Evolutionary conservation across 2,329 filamentous ascomycete genomes (phyloP).

Genomic region (Bipolaris cookei): DNA sequence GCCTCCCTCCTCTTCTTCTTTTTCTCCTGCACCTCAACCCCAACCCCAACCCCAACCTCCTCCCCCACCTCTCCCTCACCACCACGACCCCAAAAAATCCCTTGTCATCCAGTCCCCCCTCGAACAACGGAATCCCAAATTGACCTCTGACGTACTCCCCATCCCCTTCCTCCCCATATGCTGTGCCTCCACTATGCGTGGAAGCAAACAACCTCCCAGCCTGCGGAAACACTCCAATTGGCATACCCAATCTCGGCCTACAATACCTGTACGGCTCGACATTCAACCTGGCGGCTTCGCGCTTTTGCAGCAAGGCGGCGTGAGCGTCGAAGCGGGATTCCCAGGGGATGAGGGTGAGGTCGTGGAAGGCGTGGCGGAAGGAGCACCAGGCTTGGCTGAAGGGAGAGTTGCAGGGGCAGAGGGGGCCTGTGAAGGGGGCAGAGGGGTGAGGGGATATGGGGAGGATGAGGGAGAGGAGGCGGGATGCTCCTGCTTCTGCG

Average conservation of each 20-base stretch:
- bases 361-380: conserved; percentile 51
- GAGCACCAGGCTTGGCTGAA: conserved; percentile 43
- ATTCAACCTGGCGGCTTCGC: conserved; percentile 16
- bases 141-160: conserved; percentile 20
- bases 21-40: neutral
- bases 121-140: conserved; percentile 15
- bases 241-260: conserved; percentile 23
- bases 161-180: neutral
- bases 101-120: neutral
- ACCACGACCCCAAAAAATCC: neutral
- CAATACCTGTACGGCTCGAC: conserved; percentile 41
- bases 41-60: neutral
- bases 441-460: conserved; percentile 2
- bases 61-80: neutral
- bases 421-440: conserved; percentile 15
- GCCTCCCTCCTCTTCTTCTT: neutral
- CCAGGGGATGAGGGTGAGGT: conserved; percentile 51
- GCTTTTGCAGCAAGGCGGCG: conserved; percentile 27
- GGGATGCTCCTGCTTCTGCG: conserved; percentile 13
- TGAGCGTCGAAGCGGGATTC: conserved; percentile 46
- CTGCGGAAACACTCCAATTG: conserved; percentile 21
- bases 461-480: conserved; percentile 23
- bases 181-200: too few species aligned
- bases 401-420: conserved; percentile 39
- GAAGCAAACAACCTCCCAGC: neutral